A percentile compares a stretch with the other conserved stretches of the same genome.
phyloP scores from a whole-genome alignment of 306 rosid species.

The Dalbergia cultrata region DNA sequence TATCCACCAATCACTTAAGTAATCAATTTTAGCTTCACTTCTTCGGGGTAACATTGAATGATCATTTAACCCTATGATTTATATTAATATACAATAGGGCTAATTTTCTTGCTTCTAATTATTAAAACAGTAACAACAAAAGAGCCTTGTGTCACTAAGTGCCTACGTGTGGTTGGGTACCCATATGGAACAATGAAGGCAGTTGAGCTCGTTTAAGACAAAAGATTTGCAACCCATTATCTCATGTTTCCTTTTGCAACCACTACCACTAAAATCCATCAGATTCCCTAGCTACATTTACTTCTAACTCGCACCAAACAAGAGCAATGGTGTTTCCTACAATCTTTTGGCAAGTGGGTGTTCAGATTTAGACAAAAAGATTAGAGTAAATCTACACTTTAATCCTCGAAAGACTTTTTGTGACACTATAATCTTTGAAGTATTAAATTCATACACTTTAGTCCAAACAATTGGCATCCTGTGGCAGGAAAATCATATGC shows the following conservation, averaged over 20 bases:
- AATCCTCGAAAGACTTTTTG: too few relatives aligned
- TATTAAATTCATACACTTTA: too few relatives aligned
- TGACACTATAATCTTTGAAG: too few relatives aligned
- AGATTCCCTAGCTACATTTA: neutral
- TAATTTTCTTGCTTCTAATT: neutral
- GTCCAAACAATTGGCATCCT: too few relatives aligned
- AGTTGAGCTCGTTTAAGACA: neutral
- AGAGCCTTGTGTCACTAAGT: neutral
- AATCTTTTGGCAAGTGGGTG: neutral
- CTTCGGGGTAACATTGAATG: neutral
- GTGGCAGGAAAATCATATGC: too few relatives aligned
- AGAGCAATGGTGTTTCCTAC: neutral
- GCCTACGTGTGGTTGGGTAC: neutral
- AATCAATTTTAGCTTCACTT: slow-evolving; percentile 5
- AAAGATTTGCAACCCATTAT: neutral
- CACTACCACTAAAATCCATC: neutral
- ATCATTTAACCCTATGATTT: neutral
- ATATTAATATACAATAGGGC: neutral
- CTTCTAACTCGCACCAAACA: neutral
- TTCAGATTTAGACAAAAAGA: neutral
- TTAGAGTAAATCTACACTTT: too few relatives aligned
- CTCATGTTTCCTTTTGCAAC: neutral
- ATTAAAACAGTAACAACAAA: neutral
- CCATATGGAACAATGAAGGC: neutral
- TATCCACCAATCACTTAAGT: slow-evolving; percentile 1